Conservation (phyloP, 2,329 filamentous ascomycete genomes). For the Aspergillus sp. region DNA sequence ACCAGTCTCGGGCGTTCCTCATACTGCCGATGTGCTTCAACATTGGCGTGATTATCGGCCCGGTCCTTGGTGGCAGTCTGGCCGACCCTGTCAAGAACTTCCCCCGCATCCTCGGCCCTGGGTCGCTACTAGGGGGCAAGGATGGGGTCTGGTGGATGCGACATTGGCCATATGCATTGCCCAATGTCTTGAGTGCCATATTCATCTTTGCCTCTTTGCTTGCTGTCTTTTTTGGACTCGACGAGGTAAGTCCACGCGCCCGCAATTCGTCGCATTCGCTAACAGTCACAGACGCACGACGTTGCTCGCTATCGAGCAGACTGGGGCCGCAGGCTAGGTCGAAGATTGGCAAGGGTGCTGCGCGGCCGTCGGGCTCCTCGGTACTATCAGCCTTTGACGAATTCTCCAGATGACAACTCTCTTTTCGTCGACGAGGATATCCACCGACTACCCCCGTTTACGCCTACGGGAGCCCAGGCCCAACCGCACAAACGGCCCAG, state of each 20-base stretch:
- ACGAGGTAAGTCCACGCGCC: constrained; percentile 51
- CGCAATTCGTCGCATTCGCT: constrained; percentile 27
- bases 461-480: constrained; percentile 38
- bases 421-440: constrained; percentile 24
- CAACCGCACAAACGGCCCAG: constrained; percentile 31
- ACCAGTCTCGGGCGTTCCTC: constrained; percentile 46
- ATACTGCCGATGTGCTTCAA: constrained; percentile 60
- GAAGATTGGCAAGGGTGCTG: constrained; percentile 25
- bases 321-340: constrained; percentile 37
- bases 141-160: constrained; percentile 53
- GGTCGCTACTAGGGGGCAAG: constrained; percentile 47
- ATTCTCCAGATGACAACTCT: constrained; percentile 19
- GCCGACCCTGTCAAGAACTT: constrained; percentile 58
- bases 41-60: constrained; percentile 46
- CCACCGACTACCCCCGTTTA: constrained; percentile 49
- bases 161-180: constrained; percentile 57
- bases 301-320: constrained; percentile 31
- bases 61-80: constrained; percentile 55
- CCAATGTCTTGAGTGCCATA: constrained; percentile 59
- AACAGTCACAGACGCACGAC: constrained; percentile 24
- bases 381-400: constrained; percentile 27
- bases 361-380: constrained; percentile 15
- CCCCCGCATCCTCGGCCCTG: constrained; percentile 52
- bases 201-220: constrained; percentile 50
- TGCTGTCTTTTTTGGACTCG: constrained; percentile 49